phyloP scores from a whole-genome alignment of 139 green algal genomes.

The Chlamydomonas sp. region DNA sequence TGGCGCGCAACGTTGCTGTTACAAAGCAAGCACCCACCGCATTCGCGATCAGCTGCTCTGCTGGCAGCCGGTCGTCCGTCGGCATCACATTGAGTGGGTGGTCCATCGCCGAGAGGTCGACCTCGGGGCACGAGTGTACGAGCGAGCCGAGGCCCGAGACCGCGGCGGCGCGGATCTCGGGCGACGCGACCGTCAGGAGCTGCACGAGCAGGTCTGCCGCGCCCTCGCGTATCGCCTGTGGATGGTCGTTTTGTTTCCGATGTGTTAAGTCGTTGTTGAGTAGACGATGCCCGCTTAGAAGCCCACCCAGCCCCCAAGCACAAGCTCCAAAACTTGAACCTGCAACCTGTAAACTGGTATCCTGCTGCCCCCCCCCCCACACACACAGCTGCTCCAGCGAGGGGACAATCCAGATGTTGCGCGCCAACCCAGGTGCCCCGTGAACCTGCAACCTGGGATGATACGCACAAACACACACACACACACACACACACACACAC shows the following conservation, averaged over 20 bases:
- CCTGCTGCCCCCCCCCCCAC: too few species aligned
- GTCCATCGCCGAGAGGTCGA: not conserved
- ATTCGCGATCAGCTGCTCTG: slow-evolving; percentile 41
- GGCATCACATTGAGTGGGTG: slow-evolving; percentile 19
- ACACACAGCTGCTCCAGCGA: too few species aligned
- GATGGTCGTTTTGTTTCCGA: not conserved
- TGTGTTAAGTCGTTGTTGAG: too few species aligned
- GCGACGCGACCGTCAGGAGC: slow-evolving; percentile 45
- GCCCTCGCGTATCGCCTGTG: slow-evolving; percentile 39
- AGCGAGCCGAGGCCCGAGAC: slow-evolving; percentile 76
- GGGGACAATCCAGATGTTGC: too few species aligned
- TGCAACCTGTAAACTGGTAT: too few species aligned
- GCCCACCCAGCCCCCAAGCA: too few species aligned
- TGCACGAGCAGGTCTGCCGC: slow-evolving; percentile 44
- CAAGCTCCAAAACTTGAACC: too few species aligned
- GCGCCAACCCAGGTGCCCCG: too few species aligned
- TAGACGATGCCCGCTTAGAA: too few species aligned
- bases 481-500: not conserved
- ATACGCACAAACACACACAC: too few species aligned
- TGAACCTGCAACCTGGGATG: not conserved
- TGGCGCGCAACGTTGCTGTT: too few species aligned
- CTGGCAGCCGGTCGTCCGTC: slow-evolving; percentile 34
- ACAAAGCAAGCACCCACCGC: too few species aligned
- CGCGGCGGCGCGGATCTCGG: slow-evolving; percentile 79
- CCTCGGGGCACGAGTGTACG: slow-evolving; percentile 45